Evolutionary conservation across 176 grass and related monocot genomes (phyloP).

Genomic region (Lolium multiflorum): DNA sequence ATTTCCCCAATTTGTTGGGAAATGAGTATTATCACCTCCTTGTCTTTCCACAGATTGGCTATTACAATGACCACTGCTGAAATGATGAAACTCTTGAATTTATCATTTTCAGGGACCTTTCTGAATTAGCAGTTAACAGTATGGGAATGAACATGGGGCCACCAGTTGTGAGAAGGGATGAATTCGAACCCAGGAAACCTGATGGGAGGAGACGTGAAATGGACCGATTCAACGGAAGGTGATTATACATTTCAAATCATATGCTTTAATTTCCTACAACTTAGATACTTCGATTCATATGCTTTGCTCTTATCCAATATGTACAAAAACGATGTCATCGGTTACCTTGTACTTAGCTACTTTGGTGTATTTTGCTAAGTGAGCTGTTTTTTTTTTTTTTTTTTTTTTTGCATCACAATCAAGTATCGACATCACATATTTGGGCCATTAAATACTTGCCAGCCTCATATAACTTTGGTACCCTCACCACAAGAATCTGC

Average conservation of each 20-base stretch:
- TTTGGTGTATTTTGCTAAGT: not conserved
- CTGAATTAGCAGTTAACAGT: conserved; percentile 75
- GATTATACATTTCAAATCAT: conserved; percentile 27
- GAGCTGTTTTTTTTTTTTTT: not conserved
- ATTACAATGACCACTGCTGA: conserved; percentile 27
- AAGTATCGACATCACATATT: conserved; percentile 4
- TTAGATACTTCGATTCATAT: not conserved
- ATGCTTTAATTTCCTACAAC: not conserved
- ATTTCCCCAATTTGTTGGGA: conserved; percentile 35
- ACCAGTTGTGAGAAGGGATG: conserved; percentile 66
- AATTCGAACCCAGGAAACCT: conserved; percentile 70
- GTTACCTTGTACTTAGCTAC: not conserved
- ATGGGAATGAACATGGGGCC: conserved; percentile 84
- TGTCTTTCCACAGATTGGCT: conserved; percentile 20
- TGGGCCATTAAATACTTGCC: not conserved
- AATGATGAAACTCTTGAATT: conserved; percentile 34
- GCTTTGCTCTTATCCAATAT: not conserved
- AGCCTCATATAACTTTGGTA: not conserved
- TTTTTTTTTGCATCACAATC: conserved; percentile 7
- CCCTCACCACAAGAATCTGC: not conserved
- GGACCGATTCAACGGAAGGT: conserved; percentile 78
- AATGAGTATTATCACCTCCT: not conserved
- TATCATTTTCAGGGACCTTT: conserved; percentile 77
- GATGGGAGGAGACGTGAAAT: conserved; percentile 68
- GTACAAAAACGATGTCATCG: not conserved